Conservation (phyloP, 2,329 filamentous ascomycete species). For the Mycosphaerelloides madeirae region DNA sequence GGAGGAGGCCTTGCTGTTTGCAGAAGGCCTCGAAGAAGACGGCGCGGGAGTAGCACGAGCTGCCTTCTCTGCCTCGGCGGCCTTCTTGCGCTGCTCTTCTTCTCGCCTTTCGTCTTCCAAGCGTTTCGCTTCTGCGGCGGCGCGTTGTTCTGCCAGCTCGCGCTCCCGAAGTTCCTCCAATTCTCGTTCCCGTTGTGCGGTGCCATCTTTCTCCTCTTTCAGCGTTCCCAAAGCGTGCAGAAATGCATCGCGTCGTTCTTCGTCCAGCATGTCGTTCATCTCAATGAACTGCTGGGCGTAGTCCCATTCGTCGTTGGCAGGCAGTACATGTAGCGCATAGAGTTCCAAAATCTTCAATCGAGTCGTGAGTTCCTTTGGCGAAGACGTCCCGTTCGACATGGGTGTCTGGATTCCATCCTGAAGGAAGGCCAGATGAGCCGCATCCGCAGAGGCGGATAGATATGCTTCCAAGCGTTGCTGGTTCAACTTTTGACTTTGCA, state of each 20-base stretch:
- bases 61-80: constrained; percentile 19
- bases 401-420: constrained; percentile 47
- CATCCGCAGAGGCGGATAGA: constrained; percentile 61
- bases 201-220: constrained; percentile 74
- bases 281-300: constrained; percentile 88
- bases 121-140: constrained; percentile 26
- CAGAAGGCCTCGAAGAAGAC: background rate
- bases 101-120: constrained; percentile 28
- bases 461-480: constrained; percentile 86
- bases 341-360: constrained; percentile 90
- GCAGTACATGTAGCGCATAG: constrained; percentile 91
- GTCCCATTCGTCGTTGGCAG: constrained; percentile 91
- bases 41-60: constrained; percentile 4
- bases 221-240: constrained; percentile 77
- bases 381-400: constrained; percentile 49
- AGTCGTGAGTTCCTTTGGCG: constrained; percentile 44
- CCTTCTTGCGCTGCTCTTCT: constrained; percentile 32
- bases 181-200: constrained; percentile 61
- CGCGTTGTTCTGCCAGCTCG: constrained; percentile 36
- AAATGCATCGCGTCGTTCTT: constrained; percentile 85
- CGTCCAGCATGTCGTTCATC: constrained; percentile 80
- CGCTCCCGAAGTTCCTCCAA: constrained; percentile 53
- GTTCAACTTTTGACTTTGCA: constrained; percentile 74
- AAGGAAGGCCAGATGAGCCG: constrained; percentile 62
- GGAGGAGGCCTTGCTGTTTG: constrained; percentile 3